phyloP scores from a whole-genome alignment of 2,329 filamentous ascomycete genomes.

The Cadophora malorum region DNA sequence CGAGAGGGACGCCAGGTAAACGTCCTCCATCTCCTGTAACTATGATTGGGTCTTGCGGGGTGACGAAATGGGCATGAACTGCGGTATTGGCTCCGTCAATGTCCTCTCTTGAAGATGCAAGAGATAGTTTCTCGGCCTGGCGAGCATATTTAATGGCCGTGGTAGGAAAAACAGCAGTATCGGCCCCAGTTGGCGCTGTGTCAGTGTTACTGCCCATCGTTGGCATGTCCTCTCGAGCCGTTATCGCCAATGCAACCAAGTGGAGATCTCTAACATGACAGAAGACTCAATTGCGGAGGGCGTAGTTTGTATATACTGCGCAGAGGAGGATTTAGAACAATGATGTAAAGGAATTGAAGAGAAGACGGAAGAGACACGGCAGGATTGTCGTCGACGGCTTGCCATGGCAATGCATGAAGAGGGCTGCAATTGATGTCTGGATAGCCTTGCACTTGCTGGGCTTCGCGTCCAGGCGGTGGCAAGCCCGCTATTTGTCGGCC shows the following conservation, averaged over 20 bases:
- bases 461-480: conserved; percentile 1
- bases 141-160: conserved; percentile 62
- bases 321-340: neutral
- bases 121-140: conserved; percentile 65
- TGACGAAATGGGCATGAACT: conserved; percentile 68
- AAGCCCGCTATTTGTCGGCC: conserved; percentile 1
- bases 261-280: conserved; percentile 23
- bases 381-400: neutral
- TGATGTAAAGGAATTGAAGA: neutral
- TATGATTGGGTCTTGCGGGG: conserved; percentile 74
- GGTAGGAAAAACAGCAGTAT: conserved; percentile 22
- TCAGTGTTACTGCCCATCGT: conserved; percentile 19
- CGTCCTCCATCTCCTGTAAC: conserved; percentile 70
- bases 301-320: neutral
- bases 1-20: conserved; percentile 71
- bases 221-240: conserved; percentile 24
- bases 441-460: conserved; percentile 13
- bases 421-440: neutral
- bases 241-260: conserved; percentile 21
- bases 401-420: conserved; percentile 1
- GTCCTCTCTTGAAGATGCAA: conserved; percentile 43
- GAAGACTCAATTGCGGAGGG: conserved; percentile 13
- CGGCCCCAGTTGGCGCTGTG: neutral
- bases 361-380: neutral
- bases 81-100: conserved; percentile 52